Evolutionary conservation across 257 asterid genomes (phyloP).

Genomic region (Henckelia pumila): DNA sequence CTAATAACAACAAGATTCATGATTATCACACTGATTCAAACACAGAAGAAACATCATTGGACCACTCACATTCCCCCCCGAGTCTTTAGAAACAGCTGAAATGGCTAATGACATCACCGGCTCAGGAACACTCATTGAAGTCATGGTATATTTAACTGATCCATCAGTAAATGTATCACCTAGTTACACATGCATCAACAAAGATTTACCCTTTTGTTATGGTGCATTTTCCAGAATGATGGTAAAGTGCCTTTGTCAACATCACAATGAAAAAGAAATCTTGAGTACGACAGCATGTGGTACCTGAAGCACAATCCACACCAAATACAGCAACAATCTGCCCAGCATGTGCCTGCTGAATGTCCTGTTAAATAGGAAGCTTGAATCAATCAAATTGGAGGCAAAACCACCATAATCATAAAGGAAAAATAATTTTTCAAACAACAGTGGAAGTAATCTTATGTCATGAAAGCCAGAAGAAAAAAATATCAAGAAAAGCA

Average conservation of each 20-base stretch:
- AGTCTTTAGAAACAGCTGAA: conserved; percentile 89
- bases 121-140: conserved; percentile 98
- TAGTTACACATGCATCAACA: conserved; percentile 33
- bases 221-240: conserved; percentile 9
- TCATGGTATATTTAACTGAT: conserved; percentile 90
- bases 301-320: conserved; percentile 98
- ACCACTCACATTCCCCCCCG: conserved; percentile 89
- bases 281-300: conserved; percentile 3
- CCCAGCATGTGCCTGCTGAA: conserved; percentile 98
- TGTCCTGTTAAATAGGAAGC: conserved; percentile 56
- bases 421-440: not conserved
- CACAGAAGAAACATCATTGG: conserved; percentile 3
- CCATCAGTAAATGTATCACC: conserved; percentile 99
- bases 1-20: conserved; percentile 13
- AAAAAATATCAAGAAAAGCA: conserved; percentile 19
- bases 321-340: conserved; percentile 99
- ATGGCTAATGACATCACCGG: conserved; percentile 99
- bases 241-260: conserved; percentile 1
- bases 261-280: conserved; percentile 1
- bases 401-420: conserved; percentile 9
- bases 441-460: conserved; percentile 1
- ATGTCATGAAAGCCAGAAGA: conserved; percentile 3
- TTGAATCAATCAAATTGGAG: conserved; percentile 10
- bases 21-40: conserved; percentile 20
- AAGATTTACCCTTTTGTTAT: conserved; percentile 10